Evolutionary conservation across 345 rosid genomes (phyloP).

Genomic region (Bruguiera gymnorhiza): DNA sequence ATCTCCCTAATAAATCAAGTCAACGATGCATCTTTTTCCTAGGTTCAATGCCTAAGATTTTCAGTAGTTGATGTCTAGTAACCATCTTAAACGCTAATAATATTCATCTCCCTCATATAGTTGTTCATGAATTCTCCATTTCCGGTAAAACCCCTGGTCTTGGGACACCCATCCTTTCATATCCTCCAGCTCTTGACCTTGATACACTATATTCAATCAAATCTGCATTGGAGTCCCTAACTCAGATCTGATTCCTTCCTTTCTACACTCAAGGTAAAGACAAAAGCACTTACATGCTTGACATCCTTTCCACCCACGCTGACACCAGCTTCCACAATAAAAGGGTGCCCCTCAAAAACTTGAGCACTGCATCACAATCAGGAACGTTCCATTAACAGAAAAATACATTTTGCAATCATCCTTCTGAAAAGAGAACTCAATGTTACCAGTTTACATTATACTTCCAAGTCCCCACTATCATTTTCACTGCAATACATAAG

Average conservation of each 20-base stretch:
- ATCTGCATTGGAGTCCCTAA: background rate
- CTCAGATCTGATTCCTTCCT: background rate
- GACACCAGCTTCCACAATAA: conserved; percentile 96
- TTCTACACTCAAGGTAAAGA: background rate
- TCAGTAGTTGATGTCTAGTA: background rate
- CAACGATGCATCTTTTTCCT: background rate
- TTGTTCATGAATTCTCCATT: background rate
- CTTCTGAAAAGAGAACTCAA: no score
- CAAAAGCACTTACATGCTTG: conserved; percentile 56
- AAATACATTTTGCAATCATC: background rate
- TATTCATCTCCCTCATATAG: background rate
- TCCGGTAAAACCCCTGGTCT: background rate
- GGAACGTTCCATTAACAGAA: background rate
- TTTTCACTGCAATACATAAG: no score
- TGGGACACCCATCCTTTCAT: no score
- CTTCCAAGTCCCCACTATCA: no score
- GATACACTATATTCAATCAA: background rate
- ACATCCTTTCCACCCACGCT: conserved; percentile 96
- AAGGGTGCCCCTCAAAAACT: conserved; percentile 98
- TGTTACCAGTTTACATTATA: no score
- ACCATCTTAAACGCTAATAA: background rate
- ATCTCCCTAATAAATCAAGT: background rate
- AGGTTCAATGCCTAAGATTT: background rate
- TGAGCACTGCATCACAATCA: conserved; percentile 62
- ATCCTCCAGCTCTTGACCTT: no score